Evolutionary conservation across 768 basidiomycete genomes (phyloP), one percentile per base, ranked within the genome.

Genomic region (Termitomyces sp.): DNA sequence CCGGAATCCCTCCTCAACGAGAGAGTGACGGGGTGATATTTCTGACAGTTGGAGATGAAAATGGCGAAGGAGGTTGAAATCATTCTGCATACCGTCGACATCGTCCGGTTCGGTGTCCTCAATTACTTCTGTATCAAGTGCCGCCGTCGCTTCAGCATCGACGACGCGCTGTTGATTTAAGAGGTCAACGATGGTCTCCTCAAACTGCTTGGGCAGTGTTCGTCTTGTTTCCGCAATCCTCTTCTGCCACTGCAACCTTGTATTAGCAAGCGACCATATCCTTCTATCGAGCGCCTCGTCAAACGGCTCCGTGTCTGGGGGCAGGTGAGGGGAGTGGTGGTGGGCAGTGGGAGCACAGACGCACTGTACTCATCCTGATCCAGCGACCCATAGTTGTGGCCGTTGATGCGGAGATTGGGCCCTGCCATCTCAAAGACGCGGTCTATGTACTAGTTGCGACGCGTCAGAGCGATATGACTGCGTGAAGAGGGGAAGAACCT

Each of bases 261-360:
- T 89, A 62, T 88, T 83, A 44, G 88, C 85, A 20, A 94, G 71
- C 0, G 88, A 87, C 88, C 89, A 93, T 47, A 95, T 88, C 47
- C 83, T 82, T 52, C 90, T 76, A 68, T 95, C 93, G 34, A 96
- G 81, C 2, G 83, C 85, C 71, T 96, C 93, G 66, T 96, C 92
- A 69, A 94, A 96, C 2, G 84, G 80, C 66, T 94, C 91, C 63
- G 84, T 83, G 46, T 85, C 86, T 88, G 61, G n/a, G 52, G 12
- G 50, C 48, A 44, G 50, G 57, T 61, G 24, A 53, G 53, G 11
- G 30, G 34, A 39, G 49, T 9, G 53, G 27, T 6, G 53, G 27
- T 6, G 37, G 27, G 53, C 4, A n/a, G 41, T 18, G n/a, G 33
- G 4, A 11, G 27, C 24, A 54, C 30, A 11, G 18, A 34, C 72